Conservation (phyloP, 2,329 filamentous ascomycete genomes). For the Xylariomycetidae sp. region DNA sequence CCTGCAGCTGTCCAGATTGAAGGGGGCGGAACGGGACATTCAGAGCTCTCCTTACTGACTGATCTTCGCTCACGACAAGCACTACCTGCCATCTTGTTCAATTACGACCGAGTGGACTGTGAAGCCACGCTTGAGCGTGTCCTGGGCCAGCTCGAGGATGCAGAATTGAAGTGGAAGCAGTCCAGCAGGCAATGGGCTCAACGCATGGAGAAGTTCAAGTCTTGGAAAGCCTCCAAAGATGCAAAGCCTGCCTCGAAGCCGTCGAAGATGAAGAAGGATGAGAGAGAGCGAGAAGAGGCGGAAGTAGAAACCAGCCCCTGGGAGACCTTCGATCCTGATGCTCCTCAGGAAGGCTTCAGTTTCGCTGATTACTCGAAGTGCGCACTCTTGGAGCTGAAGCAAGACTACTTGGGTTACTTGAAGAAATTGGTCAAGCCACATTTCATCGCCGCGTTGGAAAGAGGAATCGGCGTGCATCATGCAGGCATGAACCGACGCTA, state of each 20-base stretch:
- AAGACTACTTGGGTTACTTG: slow-evolving; percentile 48
- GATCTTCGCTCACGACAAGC: slow-evolving; percentile 52
- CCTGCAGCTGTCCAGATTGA: too few species aligned
- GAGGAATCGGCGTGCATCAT: slow-evolving; percentile 73
- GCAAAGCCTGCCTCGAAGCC: slow-evolving; percentile 32
- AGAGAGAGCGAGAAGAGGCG: slow-evolving; percentile 47
- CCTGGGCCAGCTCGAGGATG: slow-evolving; percentile 43
- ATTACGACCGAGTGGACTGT: slow-evolving; percentile 63
- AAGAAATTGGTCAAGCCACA: slow-evolving; percentile 38
- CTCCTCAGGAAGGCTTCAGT: slow-evolving; percentile 56
- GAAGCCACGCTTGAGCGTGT: slow-evolving; percentile 51
- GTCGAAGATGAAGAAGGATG: slow-evolving; percentile 32
- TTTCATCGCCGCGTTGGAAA: slow-evolving; percentile 54
- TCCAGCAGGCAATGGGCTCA: slow-evolving; percentile 53
- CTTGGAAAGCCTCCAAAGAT: slow-evolving; percentile 45
- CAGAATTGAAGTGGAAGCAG: slow-evolving; percentile 52
- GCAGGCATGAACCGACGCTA: slow-evolving; percentile 75
- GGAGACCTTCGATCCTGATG: slow-evolving; percentile 59
- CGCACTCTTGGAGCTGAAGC: slow-evolving; percentile 51
- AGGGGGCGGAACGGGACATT: too few species aligned
- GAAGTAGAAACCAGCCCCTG: slow-evolving; percentile 49
- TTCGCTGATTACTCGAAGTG: slow-evolving; percentile 60
- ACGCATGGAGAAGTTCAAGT: slow-evolving; percentile 51
- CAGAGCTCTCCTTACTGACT: too few species aligned
- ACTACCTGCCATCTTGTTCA: slow-evolving; percentile 72